Percentiles rank a stretch among this genome's conserved stretches.
Evolutionary conservation across 2,329 filamentous ascomycete genomes (phyloP).

Genomic region (Colletotrichum gloeosporioides): DNA sequence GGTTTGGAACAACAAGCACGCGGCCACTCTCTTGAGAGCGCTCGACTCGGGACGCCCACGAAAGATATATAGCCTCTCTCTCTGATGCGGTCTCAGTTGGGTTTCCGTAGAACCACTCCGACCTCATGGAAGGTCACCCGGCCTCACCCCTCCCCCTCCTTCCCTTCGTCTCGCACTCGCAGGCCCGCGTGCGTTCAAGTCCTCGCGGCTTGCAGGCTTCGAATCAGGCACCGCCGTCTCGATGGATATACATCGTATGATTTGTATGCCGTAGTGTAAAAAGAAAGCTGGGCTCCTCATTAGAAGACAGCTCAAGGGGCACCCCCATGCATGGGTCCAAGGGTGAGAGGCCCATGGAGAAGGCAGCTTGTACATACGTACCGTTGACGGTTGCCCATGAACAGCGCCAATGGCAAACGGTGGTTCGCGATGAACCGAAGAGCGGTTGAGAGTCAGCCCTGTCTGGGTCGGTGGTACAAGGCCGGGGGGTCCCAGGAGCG

Average conservation of each 20-base stretch:
- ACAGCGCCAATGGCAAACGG: neutral
- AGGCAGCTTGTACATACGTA: neutral
- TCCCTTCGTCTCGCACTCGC: neutral
- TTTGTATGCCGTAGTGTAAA: constrained; percentile 7
- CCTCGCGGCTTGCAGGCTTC: neutral
- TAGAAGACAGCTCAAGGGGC: neutral
- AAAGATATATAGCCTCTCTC: constrained; percentile 10
- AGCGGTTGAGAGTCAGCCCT: constrained; percentile 2
- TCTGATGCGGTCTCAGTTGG: neutral
- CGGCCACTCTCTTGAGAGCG: neutral
- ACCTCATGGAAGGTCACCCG: neutral
- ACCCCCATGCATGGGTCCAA: constrained; percentile 1
- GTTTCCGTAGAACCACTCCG: neutral
- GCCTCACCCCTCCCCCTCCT: constrained; percentile 3
- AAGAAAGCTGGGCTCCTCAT: constrained; percentile 11
- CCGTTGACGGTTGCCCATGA: neutral
- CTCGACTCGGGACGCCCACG: neutral
- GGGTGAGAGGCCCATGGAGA: neutral
- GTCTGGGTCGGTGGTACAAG: neutral
- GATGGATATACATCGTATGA: constrained; percentile 18
- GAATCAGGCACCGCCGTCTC: constrained; percentile 5
- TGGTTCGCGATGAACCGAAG: constrained; percentile 7
- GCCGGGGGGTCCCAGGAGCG: neutral
- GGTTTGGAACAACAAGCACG: neutral
- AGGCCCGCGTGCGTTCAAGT: neutral